Conservation (phyloP, 2,329 filamentous ascomycete genomes). For the Botrytis medusae region DNA sequence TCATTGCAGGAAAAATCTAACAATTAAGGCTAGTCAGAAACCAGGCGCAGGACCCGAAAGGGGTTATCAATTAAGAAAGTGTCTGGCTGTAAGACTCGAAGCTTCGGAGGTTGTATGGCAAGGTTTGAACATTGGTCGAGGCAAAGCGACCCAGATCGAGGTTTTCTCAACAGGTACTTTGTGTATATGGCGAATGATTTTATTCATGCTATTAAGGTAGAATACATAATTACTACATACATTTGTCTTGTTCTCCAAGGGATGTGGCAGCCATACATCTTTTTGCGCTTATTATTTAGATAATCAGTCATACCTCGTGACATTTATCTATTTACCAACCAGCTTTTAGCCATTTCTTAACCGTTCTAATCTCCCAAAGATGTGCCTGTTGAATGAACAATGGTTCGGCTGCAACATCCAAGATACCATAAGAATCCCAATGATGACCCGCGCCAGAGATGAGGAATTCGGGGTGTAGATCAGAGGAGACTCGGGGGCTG, state of each 20-base stretch:
- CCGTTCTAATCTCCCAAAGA: constrained; percentile 50
- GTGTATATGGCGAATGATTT: not conserved
- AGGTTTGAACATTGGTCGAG: not conserved
- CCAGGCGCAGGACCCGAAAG: not conserved
- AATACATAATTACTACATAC: not conserved
- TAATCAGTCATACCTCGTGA: not conserved
- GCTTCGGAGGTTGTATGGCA: not conserved
- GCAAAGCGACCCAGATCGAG: not conserved
- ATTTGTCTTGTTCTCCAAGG: not conserved
- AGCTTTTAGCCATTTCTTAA: constrained; percentile 43
- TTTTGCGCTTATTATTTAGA: not conserved
- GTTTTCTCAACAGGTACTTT: not conserved
- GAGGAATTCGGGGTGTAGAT: constrained; percentile 50
- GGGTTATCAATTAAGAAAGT: not conserved
- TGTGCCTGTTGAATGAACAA: constrained; percentile 53
- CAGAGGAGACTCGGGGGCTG: constrained; percentile 42
- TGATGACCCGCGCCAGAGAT: constrained; percentile 54
- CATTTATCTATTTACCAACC: constrained; percentile 2
- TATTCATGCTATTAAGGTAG: not conserved
- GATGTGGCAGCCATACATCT: not conserved
- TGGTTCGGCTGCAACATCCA: constrained; percentile 46
- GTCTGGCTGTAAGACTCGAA: not conserved
- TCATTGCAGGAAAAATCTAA: not conserved
- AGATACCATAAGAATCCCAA: constrained; percentile 43
- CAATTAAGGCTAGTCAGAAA: not conserved